Conservation (phyloP, 176 grass and related monocot genomes). For the Oryza glaberrima region DNA sequence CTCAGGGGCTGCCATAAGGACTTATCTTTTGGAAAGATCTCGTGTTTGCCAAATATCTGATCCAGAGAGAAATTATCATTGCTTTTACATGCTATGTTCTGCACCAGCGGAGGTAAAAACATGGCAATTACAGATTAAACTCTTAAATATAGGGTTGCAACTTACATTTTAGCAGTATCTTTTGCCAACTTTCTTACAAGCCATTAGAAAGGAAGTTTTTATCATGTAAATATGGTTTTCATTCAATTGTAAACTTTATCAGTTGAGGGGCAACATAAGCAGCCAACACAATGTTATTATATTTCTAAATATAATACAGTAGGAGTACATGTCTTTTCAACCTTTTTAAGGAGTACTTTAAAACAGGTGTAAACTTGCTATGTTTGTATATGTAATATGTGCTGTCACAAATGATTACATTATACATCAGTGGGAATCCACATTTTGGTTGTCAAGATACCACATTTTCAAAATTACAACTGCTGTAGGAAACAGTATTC, state of each 20-base stretch:
- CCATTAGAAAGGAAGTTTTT: background rate
- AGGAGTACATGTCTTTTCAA: conserved; percentile 6
- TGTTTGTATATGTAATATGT: conserved; percentile 26
- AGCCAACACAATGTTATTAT: background rate
- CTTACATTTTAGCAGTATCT: conserved; percentile 1
- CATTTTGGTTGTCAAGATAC: background rate
- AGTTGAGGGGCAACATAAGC: conserved; percentile 13
- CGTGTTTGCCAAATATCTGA: conserved; percentile 96
- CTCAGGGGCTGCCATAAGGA: conserved; percentile 90
- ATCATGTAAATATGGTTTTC: conserved; percentile 15
- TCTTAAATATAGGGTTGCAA: conserved; percentile 29
- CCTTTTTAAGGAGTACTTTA: conserved; percentile 32
- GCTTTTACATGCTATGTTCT: conserved; percentile 92
- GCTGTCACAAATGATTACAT: background rate
- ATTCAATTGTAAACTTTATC: background rate
- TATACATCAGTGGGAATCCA: background rate
- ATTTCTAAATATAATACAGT: background rate
- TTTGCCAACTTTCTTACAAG: conserved; percentile 16
- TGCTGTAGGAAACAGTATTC: background rate
- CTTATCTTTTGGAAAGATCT: conserved; percentile 87
- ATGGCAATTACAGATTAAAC: background rate
- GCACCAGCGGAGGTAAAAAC: conserved; percentile 68
- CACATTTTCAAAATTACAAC: conserved; percentile 18
- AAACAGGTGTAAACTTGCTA: background rate
- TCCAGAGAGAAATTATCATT: conserved; percentile 93